Evolutionary conservation across 176 grass and related monocot genomes (phyloP).

Genomic region (Chloris gayana): DNA sequence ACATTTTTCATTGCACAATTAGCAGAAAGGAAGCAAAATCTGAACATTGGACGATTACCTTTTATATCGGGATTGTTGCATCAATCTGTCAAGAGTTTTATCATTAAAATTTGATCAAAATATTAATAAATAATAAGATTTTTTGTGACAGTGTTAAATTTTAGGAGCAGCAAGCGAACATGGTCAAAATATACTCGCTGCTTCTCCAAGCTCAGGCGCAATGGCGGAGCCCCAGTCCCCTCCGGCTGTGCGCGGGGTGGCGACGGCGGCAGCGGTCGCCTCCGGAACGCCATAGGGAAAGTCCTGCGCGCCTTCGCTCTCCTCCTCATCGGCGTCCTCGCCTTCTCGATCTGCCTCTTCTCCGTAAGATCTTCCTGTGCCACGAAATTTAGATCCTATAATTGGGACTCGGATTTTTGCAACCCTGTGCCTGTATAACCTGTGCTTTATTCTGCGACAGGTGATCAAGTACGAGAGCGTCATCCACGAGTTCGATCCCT

Average conservation of each 20-base stretch:
- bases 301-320: constrained; percentile 85
- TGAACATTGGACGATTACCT: too few relatives aligned
- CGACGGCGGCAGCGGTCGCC: constrained; percentile 38
- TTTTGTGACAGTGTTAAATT: too few relatives aligned
- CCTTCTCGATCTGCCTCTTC: constrained; percentile 98
- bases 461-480: constrained; percentile 99
- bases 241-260: background rate
- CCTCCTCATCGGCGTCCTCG: constrained; percentile 87
- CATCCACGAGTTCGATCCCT: constrained; percentile 99
- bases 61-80: too few relatives aligned
- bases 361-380: constrained; percentile 66
- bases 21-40: too few relatives aligned
- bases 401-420: constrained; percentile 1
- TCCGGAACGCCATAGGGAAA: constrained; percentile 83
- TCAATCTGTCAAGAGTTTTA: too few relatives aligned
- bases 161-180: too few relatives aligned
- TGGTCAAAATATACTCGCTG: too few relatives aligned
- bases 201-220: too few relatives aligned
- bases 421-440: background rate
- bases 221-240: constrained; percentile 67
- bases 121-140: too few relatives aligned
- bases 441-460: constrained; percentile 24
- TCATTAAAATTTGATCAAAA: too few relatives aligned
- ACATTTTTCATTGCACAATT: too few relatives aligned
- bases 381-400: too few relatives aligned